A percentile compares a stretch with the other conserved stretches of the same genome.
phyloP scores from a whole-genome alignment of 805 yeast genomes.

The Scheffersomyces lignosus region DNA sequence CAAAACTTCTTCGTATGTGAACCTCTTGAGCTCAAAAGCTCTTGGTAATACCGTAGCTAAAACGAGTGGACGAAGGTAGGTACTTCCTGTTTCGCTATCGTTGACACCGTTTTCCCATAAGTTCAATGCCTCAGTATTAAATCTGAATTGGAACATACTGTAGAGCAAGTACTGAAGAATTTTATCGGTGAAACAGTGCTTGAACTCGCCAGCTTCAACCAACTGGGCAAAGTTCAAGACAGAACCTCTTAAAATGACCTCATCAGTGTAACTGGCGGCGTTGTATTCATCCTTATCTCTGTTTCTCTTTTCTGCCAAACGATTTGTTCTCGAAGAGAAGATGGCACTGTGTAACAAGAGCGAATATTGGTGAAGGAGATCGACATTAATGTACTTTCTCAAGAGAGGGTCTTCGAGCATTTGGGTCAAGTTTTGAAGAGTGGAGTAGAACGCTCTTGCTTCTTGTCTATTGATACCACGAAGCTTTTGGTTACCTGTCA shows the following conservation, averaged over 20 bases:
- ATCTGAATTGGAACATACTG: conserved; percentile 47
- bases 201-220: conserved; percentile 30
- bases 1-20: conserved; percentile 59
- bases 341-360: conserved; percentile 16
- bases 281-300: conserved; percentile 38
- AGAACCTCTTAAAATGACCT: conserved; percentile 31
- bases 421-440: conserved; percentile 4
- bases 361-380: conserved; percentile 11
- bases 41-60: conserved; percentile 70
- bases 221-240: conserved; percentile 31
- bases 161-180: conserved; percentile 26
- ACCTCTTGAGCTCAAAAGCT: conserved; percentile 59
- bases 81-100: conserved; percentile 19
- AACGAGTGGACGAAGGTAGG: conserved; percentile 25
- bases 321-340: conserved; percentile 28
- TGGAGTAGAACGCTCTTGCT: conserved; percentile 3
- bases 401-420: conserved; percentile 6
- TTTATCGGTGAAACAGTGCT: conserved; percentile 17
- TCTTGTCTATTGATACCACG: conserved; percentile 1
- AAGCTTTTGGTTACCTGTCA: conserved; percentile 18
- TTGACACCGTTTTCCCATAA: conserved; percentile 69
- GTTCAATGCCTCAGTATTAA: conserved; percentile 62
- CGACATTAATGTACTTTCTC: background rate
- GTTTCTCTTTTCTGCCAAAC: conserved; percentile 34
- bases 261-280: conserved; percentile 26